Base-by-base conservation (phyloP, 306 rosid species). In the Malus orientalis region DNA sequence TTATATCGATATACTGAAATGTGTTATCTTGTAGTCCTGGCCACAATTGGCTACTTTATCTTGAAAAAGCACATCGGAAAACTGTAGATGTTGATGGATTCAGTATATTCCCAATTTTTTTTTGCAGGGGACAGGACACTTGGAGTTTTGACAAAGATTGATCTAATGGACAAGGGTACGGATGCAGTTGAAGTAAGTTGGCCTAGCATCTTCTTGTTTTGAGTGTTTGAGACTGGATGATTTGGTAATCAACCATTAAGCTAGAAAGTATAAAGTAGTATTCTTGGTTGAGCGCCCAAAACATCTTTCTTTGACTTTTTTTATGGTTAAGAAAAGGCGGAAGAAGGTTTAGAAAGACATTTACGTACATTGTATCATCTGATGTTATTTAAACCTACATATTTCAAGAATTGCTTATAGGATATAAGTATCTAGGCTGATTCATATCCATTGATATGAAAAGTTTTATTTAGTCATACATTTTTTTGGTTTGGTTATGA, bases 151-250 rank as follows among this genome's bases (percentile, higher is more conserved):
- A 93, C 98, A 44, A 93, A 93, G 88, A 93, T 93, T 86, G 98
- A 93, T 85, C 97, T 93, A 40, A 91, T 93, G 98, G 98, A 93
- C 79, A 93, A 93, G 96, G 98, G 98, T 63, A 93, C 98, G 16
- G 97, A 93, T 88, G 98, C 98, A 61, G 98, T 86, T 58, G 98
- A 93, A 36, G 98, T 93, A 84, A 89, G 93, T 86, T 60, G 53
- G 9, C 55, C 76, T 65, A 49, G 16, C 53, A 72, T 75, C 42
- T 7, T 38, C 66, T 55, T 62, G 53, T 59, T 49, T 22, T 84
- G 3, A 61, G 64, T 16, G 45, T 69, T 20, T 69, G 36, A 45
- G 58, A 67, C 51, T 65, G 44, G 47, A 47, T 77, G 73, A 33
- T 42, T 53, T 67, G 36, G 30, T 13, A 16, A 71, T 20, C 76